Percentiles rank a stretch among this genome's conserved stretches.
These are phyloP conservation scores for Arctium lappa DNA, from an alignment of 129 eudicot species.

Conservation along the genomic window DNA sequence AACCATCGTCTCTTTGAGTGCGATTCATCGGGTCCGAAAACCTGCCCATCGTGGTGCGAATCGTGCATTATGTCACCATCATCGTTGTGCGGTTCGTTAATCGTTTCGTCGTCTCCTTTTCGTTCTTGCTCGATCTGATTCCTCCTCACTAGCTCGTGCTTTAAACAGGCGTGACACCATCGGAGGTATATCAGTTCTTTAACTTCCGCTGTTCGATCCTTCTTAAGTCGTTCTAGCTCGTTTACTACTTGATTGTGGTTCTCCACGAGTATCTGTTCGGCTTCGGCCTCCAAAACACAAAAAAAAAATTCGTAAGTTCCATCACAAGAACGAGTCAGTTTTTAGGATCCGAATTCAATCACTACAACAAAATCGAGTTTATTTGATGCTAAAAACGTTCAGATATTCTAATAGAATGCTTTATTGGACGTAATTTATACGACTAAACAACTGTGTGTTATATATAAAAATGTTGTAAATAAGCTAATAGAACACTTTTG, in stretches of 20 bases:
- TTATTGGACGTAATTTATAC: not conserved
- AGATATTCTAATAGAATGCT: not conserved
- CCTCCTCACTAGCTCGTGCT: constrained; percentile 53
- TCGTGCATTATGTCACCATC: not conserved
- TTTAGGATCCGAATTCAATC: not conserved
- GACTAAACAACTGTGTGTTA: not conserved
- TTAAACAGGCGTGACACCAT: constrained; percentile 68
- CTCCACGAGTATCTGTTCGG: constrained; percentile 30
- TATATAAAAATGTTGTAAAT: too few relatives aligned
- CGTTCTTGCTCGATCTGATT: constrained; percentile 40
- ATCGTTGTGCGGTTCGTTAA: not conserved
- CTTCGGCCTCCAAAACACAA: constrained; percentile 36
- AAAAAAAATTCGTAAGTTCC: not conserved
- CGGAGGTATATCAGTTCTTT: constrained; percentile 55
- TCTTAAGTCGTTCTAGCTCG: constrained; percentile 46
- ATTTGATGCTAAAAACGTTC: not conserved
- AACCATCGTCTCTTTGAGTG: constrained; percentile 45
- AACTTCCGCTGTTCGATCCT: constrained; percentile 41
- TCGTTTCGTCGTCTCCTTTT: constrained; percentile 7
- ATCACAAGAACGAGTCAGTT: not conserved
- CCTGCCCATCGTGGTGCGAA: constrained; percentile 9
- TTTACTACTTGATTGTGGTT: constrained; percentile 34
- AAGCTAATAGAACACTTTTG: too few relatives aligned
- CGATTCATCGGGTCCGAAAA: constrained; percentile 12
- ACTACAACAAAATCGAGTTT: not conserved